A percentile compares a stretch with the other conserved stretches of the same genome.
Conservation (phyloP, 1,284 basidiomycete species). For the Malassezia nana region DNA sequence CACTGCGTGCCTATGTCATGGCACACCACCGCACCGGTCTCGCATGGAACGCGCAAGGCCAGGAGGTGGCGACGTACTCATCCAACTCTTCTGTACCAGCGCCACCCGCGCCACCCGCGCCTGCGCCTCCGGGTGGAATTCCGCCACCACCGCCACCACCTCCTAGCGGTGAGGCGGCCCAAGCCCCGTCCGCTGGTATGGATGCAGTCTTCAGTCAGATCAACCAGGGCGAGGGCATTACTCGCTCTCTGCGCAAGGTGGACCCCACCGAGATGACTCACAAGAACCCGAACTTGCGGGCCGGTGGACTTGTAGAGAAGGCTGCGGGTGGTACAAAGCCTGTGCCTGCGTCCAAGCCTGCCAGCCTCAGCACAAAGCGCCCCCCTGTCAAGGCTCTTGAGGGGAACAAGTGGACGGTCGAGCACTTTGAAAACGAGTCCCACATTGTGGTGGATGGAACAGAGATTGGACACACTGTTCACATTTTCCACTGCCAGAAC, state of each 20-base stretch:
- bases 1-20: slow-evolving; percentile 70
- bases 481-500: slow-evolving; percentile 83
- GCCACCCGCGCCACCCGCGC: slow-evolving; percentile 54
- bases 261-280: slow-evolving; percentile 96
- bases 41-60: slow-evolving; percentile 66
- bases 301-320: slow-evolving; percentile 38
- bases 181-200: slow-evolving; percentile 54
- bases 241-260: slow-evolving; percentile 82
- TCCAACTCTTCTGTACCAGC: slow-evolving; percentile 52
- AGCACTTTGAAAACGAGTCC: slow-evolving; percentile 79
- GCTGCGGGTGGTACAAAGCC: slow-evolving; percentile 26
- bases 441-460: slow-evolving; percentile 66
- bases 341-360: slow-evolving; percentile 29
- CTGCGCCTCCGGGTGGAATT: slow-evolving; percentile 50
- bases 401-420: slow-evolving; percentile 87
- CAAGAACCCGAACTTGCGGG: slow-evolving; percentile 79
- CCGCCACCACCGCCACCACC: slow-evolving; percentile 52
- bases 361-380: slow-evolving; percentile 60
- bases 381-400: slow-evolving; percentile 76
- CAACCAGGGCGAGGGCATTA: slow-evolving; percentile 81
- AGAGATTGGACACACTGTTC: slow-evolving; percentile 74
- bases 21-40: slow-evolving; percentile 81
- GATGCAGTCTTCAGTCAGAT: slow-evolving; percentile 84
- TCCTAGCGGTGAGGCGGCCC: slow-evolving; percentile 50
- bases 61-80: slow-evolving; percentile 20